These are phyloP conservation scores for Pyricularia sp. DNA, from an alignment of 2,329 filamentous ascomycete species.

Conservation along the genomic window DNA sequence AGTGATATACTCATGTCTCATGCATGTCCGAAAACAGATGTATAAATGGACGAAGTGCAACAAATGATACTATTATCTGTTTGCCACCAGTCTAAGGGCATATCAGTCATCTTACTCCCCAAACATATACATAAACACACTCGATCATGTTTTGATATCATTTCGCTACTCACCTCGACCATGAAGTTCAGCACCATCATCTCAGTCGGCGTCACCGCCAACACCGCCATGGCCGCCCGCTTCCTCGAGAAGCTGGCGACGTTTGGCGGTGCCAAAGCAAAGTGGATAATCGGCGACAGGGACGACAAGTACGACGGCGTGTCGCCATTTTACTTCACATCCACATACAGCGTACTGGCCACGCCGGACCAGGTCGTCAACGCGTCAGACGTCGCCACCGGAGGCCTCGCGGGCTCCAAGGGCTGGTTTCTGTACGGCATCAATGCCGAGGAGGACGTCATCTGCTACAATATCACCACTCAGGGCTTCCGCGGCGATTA, in stretches of 20 bases:
- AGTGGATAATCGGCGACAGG: neutral
- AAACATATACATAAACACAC: too few relatives aligned
- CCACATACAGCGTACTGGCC: conserved; percentile 30
- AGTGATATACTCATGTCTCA: neutral
- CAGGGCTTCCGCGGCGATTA: conserved; percentile 30
- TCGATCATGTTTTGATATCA: too few relatives aligned
- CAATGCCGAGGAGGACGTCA: conserved; percentile 22
- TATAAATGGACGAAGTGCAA: neutral
- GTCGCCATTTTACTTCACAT: conserved; percentile 24
- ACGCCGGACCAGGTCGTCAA: conserved; percentile 32
- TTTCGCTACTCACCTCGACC: neutral
- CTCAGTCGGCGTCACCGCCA: neutral
- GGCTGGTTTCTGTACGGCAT: conserved; percentile 35
- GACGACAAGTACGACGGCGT: neutral
- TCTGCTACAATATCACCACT: conserved; percentile 31
- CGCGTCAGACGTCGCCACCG: conserved; percentile 14
- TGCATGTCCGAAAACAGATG: neutral
- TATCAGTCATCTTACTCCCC: neutral
- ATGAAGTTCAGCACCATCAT: neutral
- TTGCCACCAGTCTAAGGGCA: neutral
- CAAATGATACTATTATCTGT: neutral
- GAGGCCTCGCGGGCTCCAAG: conserved; percentile 24
- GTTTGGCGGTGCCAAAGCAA: neutral
- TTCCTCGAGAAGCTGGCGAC: neutral
- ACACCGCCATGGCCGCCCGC: neutral